Base-by-base conservation (phyloP, 306 rosid species). In the Quercus variabilis region DNA sequence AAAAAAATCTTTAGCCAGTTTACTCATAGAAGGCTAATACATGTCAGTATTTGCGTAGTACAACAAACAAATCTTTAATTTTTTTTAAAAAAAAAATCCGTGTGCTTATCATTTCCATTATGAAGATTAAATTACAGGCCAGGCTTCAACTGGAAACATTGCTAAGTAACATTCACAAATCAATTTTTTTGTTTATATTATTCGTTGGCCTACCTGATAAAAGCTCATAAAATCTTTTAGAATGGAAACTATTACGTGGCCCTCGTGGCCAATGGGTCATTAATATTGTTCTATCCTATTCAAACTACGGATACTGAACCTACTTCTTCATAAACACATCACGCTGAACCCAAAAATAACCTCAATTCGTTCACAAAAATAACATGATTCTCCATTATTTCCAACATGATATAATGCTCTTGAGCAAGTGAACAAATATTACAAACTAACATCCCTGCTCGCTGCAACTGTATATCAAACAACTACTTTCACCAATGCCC, bases 351-450 rank as follows among this genome's bases (percentile, higher is more conserved):
- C 21, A 63, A 76, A 63, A 35, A 46, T 64, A 49, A 69, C 55
- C 60, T 75, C 12, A 41, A 79, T 17, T 59, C 55, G 62, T 54
- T 23, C 6, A 73, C 13, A 55, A 67, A 62, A 30, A 31, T 49
- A 71, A 62, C 74, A 68, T 26, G 59, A 28, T 8, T 33, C 71
- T 59, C 69, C 85, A 54, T 60, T 84, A 80, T 73, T 80, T 18
- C 81, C 81, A 76, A 58, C 84, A 60, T 4, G 56, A 59, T 55
- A 76, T 28, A 70, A 67, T 55, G 74, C 68, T 51, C 76, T 51
- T 26, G 31, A 63, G 76, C 80, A 71, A 52, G 64, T 74, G 41
- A 70, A 68, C 74, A 81, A 76, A 79, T 65, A 80, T 78, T 82
- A 64, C 83, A 78, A 55, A 68, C 60, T 68, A 64, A 30, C 73